phyloP scores from a whole-genome alignment of 306 rosid species.

The Crotalaria pallida region DNA sequence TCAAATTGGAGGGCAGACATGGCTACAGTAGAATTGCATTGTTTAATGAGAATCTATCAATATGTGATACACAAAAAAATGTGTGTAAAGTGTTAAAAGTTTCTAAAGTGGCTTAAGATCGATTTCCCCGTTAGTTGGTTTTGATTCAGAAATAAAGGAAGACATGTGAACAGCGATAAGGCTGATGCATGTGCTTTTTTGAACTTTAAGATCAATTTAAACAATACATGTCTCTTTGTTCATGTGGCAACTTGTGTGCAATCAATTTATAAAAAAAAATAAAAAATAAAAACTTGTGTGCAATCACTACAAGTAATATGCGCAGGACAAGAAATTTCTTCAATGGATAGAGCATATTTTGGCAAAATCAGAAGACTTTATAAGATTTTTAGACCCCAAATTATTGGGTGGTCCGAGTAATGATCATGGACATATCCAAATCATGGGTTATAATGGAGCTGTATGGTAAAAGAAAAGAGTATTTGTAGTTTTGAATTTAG shows the following conservation, averaged over 20 bases:
- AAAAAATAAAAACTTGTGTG: no score
- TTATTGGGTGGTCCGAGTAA: no score
- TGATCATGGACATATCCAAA: no score
- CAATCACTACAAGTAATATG: no score
- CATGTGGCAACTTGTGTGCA: not conserved
- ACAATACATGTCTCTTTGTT: not conserved
- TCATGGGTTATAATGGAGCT: no score
- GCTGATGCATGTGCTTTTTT: not conserved
- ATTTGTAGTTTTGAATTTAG: no score
- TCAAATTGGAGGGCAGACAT: conserved; percentile 28
- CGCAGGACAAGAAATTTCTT: no score
- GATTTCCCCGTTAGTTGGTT: not conserved
- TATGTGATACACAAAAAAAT: not conserved
- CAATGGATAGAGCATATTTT: no score
- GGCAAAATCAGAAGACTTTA: no score
- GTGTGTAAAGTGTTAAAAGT: not conserved
- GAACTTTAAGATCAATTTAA: not conserved
- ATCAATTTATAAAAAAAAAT: no score
- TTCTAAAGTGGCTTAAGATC: not conserved
- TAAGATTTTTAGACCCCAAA: no score
- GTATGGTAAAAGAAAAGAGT: no score
- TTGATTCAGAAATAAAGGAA: not conserved
- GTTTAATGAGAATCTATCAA: not conserved
- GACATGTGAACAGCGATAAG: not conserved
- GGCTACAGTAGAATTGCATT: not conserved